These are phyloP conservation scores for Suhomyces sp. DNA, from an alignment of 805 yeast genomes.

Conservation along the genomic window DNA sequence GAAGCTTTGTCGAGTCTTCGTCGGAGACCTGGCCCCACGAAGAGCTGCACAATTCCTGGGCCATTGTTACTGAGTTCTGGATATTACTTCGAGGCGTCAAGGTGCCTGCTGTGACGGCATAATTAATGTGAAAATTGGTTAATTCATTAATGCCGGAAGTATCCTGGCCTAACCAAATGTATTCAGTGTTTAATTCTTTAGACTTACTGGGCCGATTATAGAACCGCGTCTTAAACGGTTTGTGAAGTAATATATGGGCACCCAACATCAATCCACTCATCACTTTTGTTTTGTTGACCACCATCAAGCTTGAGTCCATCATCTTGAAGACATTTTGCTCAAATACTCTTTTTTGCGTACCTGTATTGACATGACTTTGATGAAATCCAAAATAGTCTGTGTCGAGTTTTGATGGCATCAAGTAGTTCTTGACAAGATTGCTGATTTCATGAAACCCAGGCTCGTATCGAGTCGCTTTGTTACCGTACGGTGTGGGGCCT, in stretches of 20 bases:
- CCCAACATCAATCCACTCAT: slow-evolving; percentile 28
- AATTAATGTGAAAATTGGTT: slow-evolving; percentile 23
- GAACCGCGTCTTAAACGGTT: slow-evolving; percentile 20
- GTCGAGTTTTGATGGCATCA: slow-evolving; percentile 22
- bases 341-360: slow-evolving; percentile 17
- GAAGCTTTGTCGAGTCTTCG: slow-evolving; percentile 19
- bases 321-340: slow-evolving; percentile 20
- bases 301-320: slow-evolving; percentile 28
- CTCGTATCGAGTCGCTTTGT: slow-evolving; percentile 15
- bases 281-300: slow-evolving; percentile 25
- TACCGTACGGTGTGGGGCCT: slow-evolving; percentile 20
- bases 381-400: slow-evolving; percentile 16
- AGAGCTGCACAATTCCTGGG: slow-evolving; percentile 35
- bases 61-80: slow-evolving; percentile 12
- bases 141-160: slow-evolving; percentile 20
- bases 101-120: slow-evolving; percentile 30
- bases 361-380: slow-evolving; percentile 9
- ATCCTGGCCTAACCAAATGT: slow-evolving; percentile 35
- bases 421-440: slow-evolving; percentile 17
- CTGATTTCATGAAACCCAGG: slow-evolving; percentile 32
- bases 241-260: slow-evolving; percentile 21
- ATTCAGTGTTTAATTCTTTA: slow-evolving; percentile 13
- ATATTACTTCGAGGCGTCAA: slow-evolving; percentile 27
- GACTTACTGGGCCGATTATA: slow-evolving; percentile 8
- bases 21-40: slow-evolving; percentile 37